Base-by-base conservation (phyloP, 2,329 filamentous ascomycete species). In the Exophiala mesophila region DNA sequence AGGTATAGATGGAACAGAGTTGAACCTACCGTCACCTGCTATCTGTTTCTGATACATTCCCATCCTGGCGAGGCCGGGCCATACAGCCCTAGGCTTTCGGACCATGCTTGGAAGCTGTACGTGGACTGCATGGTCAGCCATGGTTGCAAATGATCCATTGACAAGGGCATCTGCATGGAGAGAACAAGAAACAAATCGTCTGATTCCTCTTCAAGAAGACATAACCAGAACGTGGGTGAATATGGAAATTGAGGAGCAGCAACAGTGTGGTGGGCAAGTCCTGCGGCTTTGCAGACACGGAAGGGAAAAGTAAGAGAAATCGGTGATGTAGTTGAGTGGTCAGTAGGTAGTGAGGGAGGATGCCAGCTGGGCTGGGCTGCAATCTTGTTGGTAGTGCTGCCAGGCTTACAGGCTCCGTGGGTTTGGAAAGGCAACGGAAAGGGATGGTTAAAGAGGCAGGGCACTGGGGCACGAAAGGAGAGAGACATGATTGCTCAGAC, bases 81-180 rank as follows among this genome's bases (percentile, higher is more conserved):
- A 56, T 24, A 55, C 50, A 45, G 48, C 48, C 44, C 46, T 53
- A 24, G 52, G 54, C 41, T 49, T 50, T 44, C 52, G 52, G 34
- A 56, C 54, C 52, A 56, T 56, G 50, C 47, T 53, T 38, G 52
- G 54, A 37, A 56, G 52, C 50, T 55, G 52, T 23, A 41, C 38
- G 15, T 40, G 33, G 36, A 44, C 45, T 53, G 52, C 53, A 54
- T 56, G 46, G 53, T 56, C 45, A 54, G 53, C 49, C 52, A 54
- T 54, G 47, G 42, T 55, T 39, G 49, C 43, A 34, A 42, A 38
- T 37, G 43, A 54, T 52, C 53, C 53, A 56, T 56, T 54, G 51
- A 53, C 47, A 43, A 41, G 39, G 40, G 34, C 50, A 52, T 55
- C 41, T 42, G 48, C 38, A 48, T 29, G 39, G 20, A 19, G 19